Percentiles rank a stretch among this genome's conserved stretches.
Evolutionary conservation across 1,139 yeast species (phyloP).

Genomic region (Hansenula anomala): DNA sequence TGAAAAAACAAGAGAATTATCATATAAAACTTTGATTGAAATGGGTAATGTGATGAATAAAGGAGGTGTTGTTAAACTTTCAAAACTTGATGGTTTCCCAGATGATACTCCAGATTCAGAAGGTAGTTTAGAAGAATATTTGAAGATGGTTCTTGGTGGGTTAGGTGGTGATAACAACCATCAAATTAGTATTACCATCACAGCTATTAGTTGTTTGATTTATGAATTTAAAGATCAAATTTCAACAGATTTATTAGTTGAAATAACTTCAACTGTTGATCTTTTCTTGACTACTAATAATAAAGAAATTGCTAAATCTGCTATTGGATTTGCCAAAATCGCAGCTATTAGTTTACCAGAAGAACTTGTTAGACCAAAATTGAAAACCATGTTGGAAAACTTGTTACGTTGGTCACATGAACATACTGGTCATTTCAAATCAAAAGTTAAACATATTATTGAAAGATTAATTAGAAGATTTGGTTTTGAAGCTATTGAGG

Average conservation of each 20-base stretch:
- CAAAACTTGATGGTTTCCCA: constrained; percentile 67
- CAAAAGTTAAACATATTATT: constrained; percentile 86
- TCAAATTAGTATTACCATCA: constrained; percentile 93
- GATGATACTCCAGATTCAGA: constrained; percentile 52
- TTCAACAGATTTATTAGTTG: constrained; percentile 54
- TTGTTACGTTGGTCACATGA: constrained; percentile 93
- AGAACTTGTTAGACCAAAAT: constrained; percentile 64
- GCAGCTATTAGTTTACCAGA: constrained; percentile 83
- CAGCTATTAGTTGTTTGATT: constrained; percentile 81
- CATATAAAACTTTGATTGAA: constrained; percentile 68
- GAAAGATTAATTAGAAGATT: constrained; percentile 89
- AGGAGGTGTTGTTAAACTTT: constrained; percentile 67
- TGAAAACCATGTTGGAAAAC: constrained; percentile 61
- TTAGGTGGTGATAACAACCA: constrained; percentile 90
- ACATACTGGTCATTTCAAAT: constrained; percentile 90
- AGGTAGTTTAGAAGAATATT: constrained; percentile 75
- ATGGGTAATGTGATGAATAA: constrained; percentile 75
- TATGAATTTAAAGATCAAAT: constrained; percentile 76
- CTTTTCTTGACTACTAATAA: constrained; percentile 85
- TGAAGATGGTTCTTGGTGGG: constrained; percentile 95
- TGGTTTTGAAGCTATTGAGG: constrained; percentile 77
- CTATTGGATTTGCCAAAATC: constrained; percentile 92
- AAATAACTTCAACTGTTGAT: constrained; percentile 84
- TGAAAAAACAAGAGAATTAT: constrained; percentile 82
- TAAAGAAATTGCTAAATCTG: constrained; percentile 89